Percentiles rank a stretch among this genome's conserved stretches.
Evolutionary conservation across 768 basidiomycete species (phyloP).

Genomic region (Kwoniella europaea): DNA sequence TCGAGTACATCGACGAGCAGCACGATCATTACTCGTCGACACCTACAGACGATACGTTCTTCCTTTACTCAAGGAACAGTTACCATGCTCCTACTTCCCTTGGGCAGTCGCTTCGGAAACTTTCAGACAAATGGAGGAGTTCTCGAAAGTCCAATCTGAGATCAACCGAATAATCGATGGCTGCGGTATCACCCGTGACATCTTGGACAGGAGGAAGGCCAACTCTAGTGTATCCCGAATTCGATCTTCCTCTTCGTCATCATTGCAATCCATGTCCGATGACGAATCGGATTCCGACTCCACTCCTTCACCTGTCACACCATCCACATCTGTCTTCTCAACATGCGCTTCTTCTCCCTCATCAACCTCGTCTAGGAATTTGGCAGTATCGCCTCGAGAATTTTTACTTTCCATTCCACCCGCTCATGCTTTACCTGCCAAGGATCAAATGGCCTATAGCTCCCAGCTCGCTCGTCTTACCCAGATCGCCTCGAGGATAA

Average conservation of each 20-base stretch:
- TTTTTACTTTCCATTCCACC: conserved; percentile 49
- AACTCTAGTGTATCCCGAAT: conserved; percentile 18
- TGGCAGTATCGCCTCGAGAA: conserved; percentile 24
- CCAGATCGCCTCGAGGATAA: conserved; percentile 40
- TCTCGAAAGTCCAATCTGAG: conserved; percentile 40
- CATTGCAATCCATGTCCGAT: conserved; percentile 21
- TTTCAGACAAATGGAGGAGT: conserved; percentile 36
- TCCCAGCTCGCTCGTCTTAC: conserved; percentile 45
- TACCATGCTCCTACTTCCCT: conserved; percentile 51
- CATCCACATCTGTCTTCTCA: conserved; percentile 48
- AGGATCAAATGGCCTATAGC: conserved; percentile 46
- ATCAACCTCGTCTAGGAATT: neutral
- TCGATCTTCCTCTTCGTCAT: conserved; percentile 29
- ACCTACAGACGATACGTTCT: conserved; percentile 56
- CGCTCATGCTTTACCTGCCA: conserved; percentile 41
- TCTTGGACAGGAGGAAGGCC: neutral
- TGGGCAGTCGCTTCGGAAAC: conserved; percentile 44
- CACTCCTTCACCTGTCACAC: conserved; percentile 31
- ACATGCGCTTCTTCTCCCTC: conserved; percentile 19
- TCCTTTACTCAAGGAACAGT: conserved; percentile 48
- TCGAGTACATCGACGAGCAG: conserved; percentile 55
- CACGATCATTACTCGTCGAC: conserved; percentile 58
- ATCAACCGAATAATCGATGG: conserved; percentile 39
- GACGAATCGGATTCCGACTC: conserved; percentile 31
- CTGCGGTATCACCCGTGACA: conserved; percentile 26